Evolutionary conservation across 2,329 filamentous ascomycete genomes (phyloP).

Genomic region (Hymenoscyphus fraxineus): DNA sequence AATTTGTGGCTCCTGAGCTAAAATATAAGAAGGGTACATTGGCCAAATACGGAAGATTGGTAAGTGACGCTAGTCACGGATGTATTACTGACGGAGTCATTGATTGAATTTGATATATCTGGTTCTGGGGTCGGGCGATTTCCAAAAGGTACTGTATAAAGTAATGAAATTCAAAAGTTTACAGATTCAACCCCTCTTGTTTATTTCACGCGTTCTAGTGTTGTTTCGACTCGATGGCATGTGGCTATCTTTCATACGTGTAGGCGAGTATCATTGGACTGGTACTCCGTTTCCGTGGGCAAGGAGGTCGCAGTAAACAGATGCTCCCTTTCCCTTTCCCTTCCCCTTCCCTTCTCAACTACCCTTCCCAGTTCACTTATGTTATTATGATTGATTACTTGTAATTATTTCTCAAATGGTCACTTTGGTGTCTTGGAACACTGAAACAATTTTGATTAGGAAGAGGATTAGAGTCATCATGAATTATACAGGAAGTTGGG

Average conservation of each 20-base stretch:
- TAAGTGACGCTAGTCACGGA: constrained; percentile 55
- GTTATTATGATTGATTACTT: too few species aligned
- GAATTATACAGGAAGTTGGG: too few species aligned
- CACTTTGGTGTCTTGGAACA: too few species aligned
- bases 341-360: background rate
- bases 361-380: too few species aligned
- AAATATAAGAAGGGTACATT: constrained; percentile 58
- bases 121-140: background rate
- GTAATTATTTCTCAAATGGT: too few species aligned
- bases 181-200: background rate
- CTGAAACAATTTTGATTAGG: too few species aligned
- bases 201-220: background rate
- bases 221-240: too few species aligned
- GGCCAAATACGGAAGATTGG: constrained; percentile 53
- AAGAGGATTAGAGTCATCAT: too few species aligned
- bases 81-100: constrained; percentile 51
- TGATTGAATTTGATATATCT: background rate
- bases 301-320: too few species aligned
- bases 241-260: too few species aligned
- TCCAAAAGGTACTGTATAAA: background rate
- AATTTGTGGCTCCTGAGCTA: constrained; percentile 49
- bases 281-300: too few species aligned
- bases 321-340: background rate
- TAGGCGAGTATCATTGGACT: too few species aligned
- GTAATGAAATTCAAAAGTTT: background rate